phyloP scores from a whole-genome alignment of 108 stramenopile genomes.

The Nitzschia sp. region DNA sequence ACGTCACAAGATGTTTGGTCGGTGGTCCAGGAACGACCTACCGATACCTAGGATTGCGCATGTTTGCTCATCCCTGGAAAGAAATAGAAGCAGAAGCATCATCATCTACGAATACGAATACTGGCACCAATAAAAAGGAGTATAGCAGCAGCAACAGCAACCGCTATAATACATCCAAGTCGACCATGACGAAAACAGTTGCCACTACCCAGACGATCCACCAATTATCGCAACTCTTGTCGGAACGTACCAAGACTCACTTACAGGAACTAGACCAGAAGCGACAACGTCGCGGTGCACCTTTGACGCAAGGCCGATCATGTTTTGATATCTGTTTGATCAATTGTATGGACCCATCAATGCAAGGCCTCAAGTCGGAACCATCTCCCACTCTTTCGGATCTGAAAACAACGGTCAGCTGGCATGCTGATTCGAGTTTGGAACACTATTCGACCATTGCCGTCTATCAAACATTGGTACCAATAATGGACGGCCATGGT shows the following conservation, averaged over 20 bases:
- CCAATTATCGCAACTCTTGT: conserved; percentile 24
- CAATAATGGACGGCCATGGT: no score
- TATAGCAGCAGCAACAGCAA: background rate
- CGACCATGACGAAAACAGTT: background rate
- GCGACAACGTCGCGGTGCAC: conserved; percentile 25
- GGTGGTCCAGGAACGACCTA: conserved; percentile 81
- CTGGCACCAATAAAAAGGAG: background rate
- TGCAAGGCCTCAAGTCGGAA: conserved; percentile 40
- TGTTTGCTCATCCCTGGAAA: conserved; percentile 85
- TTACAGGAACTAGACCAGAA: conserved; percentile 29
- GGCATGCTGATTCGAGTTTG: conserved; percentile 88
- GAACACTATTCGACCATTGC: conserved; percentile 81
- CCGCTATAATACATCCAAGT: background rate
- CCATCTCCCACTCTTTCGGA: conserved; percentile 14
- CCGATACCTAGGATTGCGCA: conserved; percentile 87
- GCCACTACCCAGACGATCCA: conserved; percentile 23
- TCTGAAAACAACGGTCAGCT: conserved; percentile 66
- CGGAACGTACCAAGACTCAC: conserved; percentile 41
- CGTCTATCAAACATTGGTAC: conserved; percentile 60
- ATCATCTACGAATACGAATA: background rate
- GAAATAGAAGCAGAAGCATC: background rate
- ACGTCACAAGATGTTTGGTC: conserved; percentile 72
- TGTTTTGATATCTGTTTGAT: conserved; percentile 73
- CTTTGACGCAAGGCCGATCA: conserved; percentile 33
- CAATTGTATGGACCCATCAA: conserved; percentile 62